Evolutionary conservation across 768 basidiomycete species (phyloP).

Genomic region (Termitomyces sp.): DNA sequence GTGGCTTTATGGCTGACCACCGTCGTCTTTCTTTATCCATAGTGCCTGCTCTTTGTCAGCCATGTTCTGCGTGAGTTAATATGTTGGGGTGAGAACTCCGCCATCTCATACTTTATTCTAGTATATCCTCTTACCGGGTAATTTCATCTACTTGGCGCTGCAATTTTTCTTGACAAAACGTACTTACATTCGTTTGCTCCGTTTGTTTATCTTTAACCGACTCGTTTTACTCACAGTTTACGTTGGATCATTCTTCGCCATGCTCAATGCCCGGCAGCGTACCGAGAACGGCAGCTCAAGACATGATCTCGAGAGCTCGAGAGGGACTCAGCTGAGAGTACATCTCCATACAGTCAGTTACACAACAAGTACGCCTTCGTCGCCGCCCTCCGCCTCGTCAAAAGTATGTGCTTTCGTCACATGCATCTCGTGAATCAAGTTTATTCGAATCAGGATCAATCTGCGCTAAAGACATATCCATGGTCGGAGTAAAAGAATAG

Average conservation of each 20-base stretch:
- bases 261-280: slow-evolving; percentile 38
- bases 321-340: slow-evolving; percentile 6
- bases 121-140: slow-evolving; percentile 39
- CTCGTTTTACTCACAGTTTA: slow-evolving; percentile 29
- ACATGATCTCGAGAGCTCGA: slow-evolving; percentile 10
- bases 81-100: neutral
- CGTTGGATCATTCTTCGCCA: slow-evolving; percentile 39
- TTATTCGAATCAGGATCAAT: neutral
- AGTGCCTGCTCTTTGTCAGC: slow-evolving; percentile 41
- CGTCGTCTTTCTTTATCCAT: neutral
- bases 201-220: neutral
- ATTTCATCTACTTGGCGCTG: slow-evolving; percentile 35
- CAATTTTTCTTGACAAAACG: slow-evolving; percentile 39
- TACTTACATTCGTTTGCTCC: slow-evolving; percentile 15
- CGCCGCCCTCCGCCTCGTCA: neutral
- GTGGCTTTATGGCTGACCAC: neutral
- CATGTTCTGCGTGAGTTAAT: slow-evolving; percentile 31
- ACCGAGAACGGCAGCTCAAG: slow-evolving; percentile 4
- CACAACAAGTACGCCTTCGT: neutral
- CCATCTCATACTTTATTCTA: slow-evolving; percentile 9
- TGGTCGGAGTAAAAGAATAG: neutral
- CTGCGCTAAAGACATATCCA: neutral
- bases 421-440: neutral
- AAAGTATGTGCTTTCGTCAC: neutral
- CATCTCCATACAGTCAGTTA: slow-evolving; percentile 11